Evolutionary conservation across 208 protist genomes (phyloP), one percentile per base, ranked within the genome.

Genomic region (Leishmania martiniquensis): DNA sequence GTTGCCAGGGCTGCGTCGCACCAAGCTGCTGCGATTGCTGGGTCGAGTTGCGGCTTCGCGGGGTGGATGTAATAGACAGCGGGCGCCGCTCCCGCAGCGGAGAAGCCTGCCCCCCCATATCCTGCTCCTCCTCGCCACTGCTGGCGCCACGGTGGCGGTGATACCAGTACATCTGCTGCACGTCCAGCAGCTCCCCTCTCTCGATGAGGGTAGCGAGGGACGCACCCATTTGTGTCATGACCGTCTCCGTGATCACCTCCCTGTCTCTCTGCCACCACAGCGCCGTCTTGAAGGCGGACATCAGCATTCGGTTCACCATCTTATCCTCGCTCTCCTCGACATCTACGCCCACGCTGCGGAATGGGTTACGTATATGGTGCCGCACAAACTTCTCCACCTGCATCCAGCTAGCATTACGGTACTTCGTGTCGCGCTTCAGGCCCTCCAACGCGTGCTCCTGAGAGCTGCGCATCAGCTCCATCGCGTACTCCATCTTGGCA

Each of bases 191-290:
- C 71, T 90, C 85, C 3, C 88, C 88, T 4, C 76, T 71, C 32
- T 88, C 86, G 25, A 92, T 78, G 10, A 84, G 66, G 2, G 62
- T 42, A 9, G 86, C 81, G 15, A 92, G 47, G 51, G 82, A 71
- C 9, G 60, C 66, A 20, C 78, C 66, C 29, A 95, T 67, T 65
- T 85, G 77, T 55, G 90, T 73, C 34, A 89, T 78, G 67, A 93
- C 88, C 20, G 92, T 94, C 80, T 96, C 89, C 15, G 89, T 89
- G 68, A 93, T 87, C 51, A 91, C 72, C 70, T 87, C 78, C 75
- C 92, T 84, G 73, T 96, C 90, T 10, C 90, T 78, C 77, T 94
- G 92, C 44, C 89, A 85, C 90, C 89, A 96, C 51, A 96, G 49
- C 57, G 80, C 84, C 5, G 88, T 75, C 69, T 92, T 94, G 77